These are phyloP conservation scores for Comarum palustre DNA, from an alignment of 306 rosid genomes.

Conservation along the genomic window DNA sequence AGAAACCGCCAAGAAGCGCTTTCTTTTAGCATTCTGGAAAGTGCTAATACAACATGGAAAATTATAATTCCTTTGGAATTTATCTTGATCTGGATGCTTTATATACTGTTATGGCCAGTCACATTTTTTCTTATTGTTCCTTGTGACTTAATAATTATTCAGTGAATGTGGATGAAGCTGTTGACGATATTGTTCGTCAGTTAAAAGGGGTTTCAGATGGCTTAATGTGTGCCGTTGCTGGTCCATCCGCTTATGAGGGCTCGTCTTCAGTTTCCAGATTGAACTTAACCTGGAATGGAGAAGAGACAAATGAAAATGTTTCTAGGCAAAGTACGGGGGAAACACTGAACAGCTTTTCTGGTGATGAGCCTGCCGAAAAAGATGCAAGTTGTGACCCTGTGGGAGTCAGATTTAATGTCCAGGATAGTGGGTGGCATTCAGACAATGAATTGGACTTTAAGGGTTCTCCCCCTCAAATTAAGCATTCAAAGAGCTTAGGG, in stretches of 20 bases:
- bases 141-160: slow-evolving; percentile 21
- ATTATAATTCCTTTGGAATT: background rate
- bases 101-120: background rate
- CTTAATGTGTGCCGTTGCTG: slow-evolving; percentile 63
- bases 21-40: background rate
- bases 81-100: background rate
- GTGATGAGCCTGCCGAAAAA: slow-evolving; percentile 55
- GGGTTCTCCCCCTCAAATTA: slow-evolving; percentile 41
- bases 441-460: slow-evolving; percentile 68
- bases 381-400: slow-evolving; percentile 33
- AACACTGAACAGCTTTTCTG: slow-evolving; percentile 55
- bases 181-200: slow-evolving; percentile 93
- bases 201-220: slow-evolving; percentile 96
- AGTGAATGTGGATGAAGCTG: slow-evolving; percentile 94
- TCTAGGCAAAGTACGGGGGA: slow-evolving; percentile 46
- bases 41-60: background rate
- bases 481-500: slow-evolving; percentile 37
- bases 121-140: background rate
- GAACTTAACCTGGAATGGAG: slow-evolving; percentile 50
- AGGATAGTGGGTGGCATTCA: slow-evolving; percentile 55
- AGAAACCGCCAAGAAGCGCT: background rate
- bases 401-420: slow-evolving; percentile 35
- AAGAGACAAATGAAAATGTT: slow-evolving; percentile 45
- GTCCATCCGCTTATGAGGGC: slow-evolving; percentile 42
- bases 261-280: slow-evolving; percentile 36